Conservation (phyloP, 129 eudicot genomes). For the Helianthus annuus region DNA sequence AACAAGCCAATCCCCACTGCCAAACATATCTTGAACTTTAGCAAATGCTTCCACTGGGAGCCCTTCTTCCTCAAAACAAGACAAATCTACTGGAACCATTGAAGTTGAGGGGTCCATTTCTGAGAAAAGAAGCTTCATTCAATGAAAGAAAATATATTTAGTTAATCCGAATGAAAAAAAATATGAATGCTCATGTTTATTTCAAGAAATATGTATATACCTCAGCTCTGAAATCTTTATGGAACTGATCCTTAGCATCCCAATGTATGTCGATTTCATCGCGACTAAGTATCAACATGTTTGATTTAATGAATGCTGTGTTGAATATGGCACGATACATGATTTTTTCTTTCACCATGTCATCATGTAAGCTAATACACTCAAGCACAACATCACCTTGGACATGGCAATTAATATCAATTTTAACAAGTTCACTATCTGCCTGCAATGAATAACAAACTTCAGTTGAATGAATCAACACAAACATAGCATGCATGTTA, state of each 20-base stretch:
- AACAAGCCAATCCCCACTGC: conserved; percentile 79
- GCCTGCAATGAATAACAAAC: conserved; percentile 51
- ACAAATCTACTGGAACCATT: conserved; percentile 51
- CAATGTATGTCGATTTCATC: conserved; percentile 83
- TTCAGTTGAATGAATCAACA: conserved; percentile 4
- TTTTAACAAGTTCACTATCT: conserved; percentile 78
- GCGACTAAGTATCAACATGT: conserved; percentile 76
- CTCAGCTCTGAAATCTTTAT: conserved; percentile 91
- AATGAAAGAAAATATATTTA: conserved; percentile 20
- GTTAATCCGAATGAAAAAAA: conserved; percentile 12
- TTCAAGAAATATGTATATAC: conserved; percentile 36
- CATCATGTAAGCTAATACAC: conserved; percentile 78
- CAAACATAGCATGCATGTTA: conserved; percentile 9
- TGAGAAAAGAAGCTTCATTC: conserved; percentile 88
- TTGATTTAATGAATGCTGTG: conserved; percentile 88
- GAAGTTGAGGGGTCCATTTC: conserved; percentile 82
- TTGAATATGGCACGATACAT: conserved; percentile 90
- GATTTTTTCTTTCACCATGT: conserved; percentile 69
- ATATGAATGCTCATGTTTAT: conserved; percentile 11
- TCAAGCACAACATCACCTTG: conserved; percentile 97
- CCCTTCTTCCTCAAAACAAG: conserved; percentile 89
- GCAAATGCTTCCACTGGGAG: conserved; percentile 97
- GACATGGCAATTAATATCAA: conserved; percentile 81
- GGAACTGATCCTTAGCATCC: conserved; percentile 79
- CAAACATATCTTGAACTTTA: conserved; percentile 86